Percentiles rank a stretch among this genome's conserved stretches.
phyloP scores from a whole-genome alignment of 345 rosid genomes.

The Eucalyptus caleyi region DNA sequence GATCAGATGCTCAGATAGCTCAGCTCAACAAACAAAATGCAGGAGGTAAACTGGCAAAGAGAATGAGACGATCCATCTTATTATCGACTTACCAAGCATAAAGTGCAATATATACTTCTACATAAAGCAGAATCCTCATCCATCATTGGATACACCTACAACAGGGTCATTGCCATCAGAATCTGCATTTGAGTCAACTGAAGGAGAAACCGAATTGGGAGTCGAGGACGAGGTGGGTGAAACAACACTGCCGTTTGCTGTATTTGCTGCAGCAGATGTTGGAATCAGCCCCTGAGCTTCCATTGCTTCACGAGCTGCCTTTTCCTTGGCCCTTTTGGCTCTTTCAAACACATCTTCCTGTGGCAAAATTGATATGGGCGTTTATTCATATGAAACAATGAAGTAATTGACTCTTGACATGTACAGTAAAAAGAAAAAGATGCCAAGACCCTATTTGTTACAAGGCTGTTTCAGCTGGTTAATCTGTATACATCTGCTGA shows the following conservation, averaged over 20 bases:
- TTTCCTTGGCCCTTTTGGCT: constrained; percentile 72
- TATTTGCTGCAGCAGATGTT: constrained; percentile 3
- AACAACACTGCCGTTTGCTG: neutral
- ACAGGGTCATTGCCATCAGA: neutral
- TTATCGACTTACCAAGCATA: neutral
- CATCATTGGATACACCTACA: neutral
- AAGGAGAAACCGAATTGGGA: neutral
- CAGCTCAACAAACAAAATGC: neutral
- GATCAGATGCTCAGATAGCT: neutral
- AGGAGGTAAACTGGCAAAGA: neutral
- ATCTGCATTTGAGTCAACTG: neutral
- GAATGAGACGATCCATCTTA: neutral
- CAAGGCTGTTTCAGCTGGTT: neutral
- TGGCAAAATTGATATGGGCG: neutral
- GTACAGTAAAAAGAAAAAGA: neutral
- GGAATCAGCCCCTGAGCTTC: constrained; percentile 40
- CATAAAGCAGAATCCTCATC: neutral
- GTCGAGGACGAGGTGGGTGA: constrained; percentile 2
- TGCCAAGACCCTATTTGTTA: neutral
- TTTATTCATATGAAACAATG: neutral
- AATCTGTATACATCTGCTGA: neutral
- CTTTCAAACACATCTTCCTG: constrained; percentile 81
- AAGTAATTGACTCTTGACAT: neutral
- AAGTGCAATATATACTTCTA: neutral
- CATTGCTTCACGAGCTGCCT: constrained; percentile 64